Evolutionary conservation across 192 early-diverging fungal genomes (phyloP).

Genomic region (Coemansia sp.): DNA sequence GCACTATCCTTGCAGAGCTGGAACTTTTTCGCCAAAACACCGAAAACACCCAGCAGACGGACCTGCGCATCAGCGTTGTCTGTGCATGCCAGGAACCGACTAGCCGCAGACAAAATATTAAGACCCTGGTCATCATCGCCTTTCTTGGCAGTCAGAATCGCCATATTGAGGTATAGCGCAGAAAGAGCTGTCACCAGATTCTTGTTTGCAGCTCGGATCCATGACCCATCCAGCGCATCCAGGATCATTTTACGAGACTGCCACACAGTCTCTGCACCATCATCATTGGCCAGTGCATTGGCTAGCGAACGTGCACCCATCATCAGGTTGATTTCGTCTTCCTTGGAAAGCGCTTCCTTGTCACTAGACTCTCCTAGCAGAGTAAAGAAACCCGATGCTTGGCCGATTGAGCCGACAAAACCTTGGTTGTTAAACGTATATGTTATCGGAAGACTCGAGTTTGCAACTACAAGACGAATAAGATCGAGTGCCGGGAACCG

Average conservation of each 20-base stretch:
- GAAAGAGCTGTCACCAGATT: slow-evolving; percentile 35
- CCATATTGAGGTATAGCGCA: slow-evolving; percentile 34
- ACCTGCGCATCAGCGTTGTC: slow-evolving; percentile 41
- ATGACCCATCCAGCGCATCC: slow-evolving; percentile 29
- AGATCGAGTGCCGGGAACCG: slow-evolving; percentile 87
- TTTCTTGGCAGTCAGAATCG: slow-evolving; percentile 18
- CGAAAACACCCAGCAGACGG: slow-evolving; percentile 41
- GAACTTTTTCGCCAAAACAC: slow-evolving; percentile 41
- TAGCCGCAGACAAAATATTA: slow-evolving; percentile 28
- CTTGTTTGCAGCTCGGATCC: slow-evolving; percentile 26
- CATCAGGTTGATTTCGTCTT: slow-evolving; percentile 74
- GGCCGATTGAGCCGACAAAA: slow-evolving; percentile 43
- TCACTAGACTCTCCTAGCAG: slow-evolving; percentile 7
- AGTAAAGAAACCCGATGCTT: slow-evolving; percentile 35
- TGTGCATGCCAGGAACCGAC: slow-evolving; percentile 27
- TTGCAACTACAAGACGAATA: slow-evolving; percentile 66
- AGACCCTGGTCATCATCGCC: slow-evolving; percentile 45
- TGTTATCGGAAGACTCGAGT: slow-evolving; percentile 37
- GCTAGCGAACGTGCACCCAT: slow-evolving; percentile 67
- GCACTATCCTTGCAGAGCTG: slow-evolving; percentile 55
- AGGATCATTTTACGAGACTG: slow-evolving; percentile 28
- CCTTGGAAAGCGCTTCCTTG: slow-evolving; percentile 22
- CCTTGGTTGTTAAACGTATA: slow-evolving; percentile 37
- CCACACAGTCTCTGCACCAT: slow-evolving; percentile 50
- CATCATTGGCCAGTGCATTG: slow-evolving; percentile 67